Evolutionary conservation across 1,284 basidiomycete genomes (phyloP).

Genomic region (Microbotryum intermedium): DNA sequence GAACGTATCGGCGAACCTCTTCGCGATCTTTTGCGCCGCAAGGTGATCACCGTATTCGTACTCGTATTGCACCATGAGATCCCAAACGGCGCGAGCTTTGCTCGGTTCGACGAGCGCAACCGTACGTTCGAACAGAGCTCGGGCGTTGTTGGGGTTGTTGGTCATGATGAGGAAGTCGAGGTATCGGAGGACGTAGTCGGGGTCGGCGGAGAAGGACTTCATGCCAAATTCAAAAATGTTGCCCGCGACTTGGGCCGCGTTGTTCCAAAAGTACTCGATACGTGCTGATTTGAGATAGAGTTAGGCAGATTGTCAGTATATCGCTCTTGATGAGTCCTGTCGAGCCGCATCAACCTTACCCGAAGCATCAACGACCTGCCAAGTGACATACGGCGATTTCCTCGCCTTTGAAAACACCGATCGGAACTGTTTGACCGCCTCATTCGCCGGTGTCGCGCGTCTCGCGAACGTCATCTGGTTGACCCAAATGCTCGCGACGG

Average conservation of each 20-base stretch:
- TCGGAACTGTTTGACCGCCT: conserved; percentile 67
- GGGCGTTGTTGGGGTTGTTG: conserved; percentile 93
- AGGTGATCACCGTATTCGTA: conserved; percentile 91
- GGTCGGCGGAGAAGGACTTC: conserved; percentile 71
- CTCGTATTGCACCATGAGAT: conserved; percentile 90
- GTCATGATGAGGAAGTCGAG: conserved; percentile 86
- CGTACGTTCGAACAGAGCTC: conserved; percentile 86
- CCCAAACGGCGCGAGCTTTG: conserved; percentile 79
- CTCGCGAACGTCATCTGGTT: conserved; percentile 90
- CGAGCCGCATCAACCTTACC: conserved; percentile 47
- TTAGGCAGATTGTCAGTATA: neutral
- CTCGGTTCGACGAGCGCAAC: conserved; percentile 67
- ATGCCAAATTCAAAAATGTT: conserved; percentile 93
- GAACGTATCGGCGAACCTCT: conserved; percentile 77
- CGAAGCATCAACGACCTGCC: conserved; percentile 89
- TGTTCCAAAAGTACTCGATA: conserved; percentile 92
- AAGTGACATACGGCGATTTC: conserved; percentile 73
- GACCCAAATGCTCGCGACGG: conserved; percentile 51
- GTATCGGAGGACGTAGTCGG: conserved; percentile 79
- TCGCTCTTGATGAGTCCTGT: neutral
- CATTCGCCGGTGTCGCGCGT: conserved; percentile 44
- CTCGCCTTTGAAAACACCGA: conserved; percentile 74
- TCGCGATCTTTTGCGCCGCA: conserved; percentile 78
- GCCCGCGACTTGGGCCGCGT: conserved; percentile 72
- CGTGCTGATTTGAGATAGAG: conserved; percentile 57